Base-by-base conservation (phyloP, 2,329 filamentous ascomycete genomes). In the Fusarium citri region DNA sequence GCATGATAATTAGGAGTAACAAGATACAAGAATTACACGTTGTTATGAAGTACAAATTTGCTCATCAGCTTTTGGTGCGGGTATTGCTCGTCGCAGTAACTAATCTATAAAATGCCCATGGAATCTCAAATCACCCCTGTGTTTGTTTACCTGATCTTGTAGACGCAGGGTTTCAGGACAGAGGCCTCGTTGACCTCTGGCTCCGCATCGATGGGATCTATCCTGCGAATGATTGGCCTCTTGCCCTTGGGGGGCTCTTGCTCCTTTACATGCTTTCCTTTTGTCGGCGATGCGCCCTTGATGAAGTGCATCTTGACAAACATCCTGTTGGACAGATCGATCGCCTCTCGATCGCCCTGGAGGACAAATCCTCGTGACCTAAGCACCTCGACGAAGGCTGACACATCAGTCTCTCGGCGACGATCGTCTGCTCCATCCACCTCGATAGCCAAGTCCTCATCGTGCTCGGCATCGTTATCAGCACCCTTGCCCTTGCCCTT, bases 271-370 rank as follows among this genome's bases (percentile, higher is more conserved):
- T 91, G 89, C 83, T 97, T 97, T 25, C 94, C 94, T 78, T 89
- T 91, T 4, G 86, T 86, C 1, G 94, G 92, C 46, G 89, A 83
- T 22, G 89, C 89, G n/a, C 87, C 89, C 83, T 98, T 99, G 74
- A 94, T 85, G 80, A 99, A 99, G 74, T 92, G 89, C 94, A 99
- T 95, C 82, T 92, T 93, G 72, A 98, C 95, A 83, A 99, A 99
- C 96, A 99, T 99, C 83, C 92, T 97, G 82, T 99, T 99, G 59
- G 87, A 88, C 76, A 97, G 83, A 82, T 99, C 94, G 12, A 97
- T 86, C 1, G 91, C 88, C 48, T 80, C 80, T 68, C 83, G 86
- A 73, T 87, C 88, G 11, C 88, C 88, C 73, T 92, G 91, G 30
- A 98, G 85, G n/a, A 94, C 85, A 76, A 99, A 98, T 0, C 96